Conservation (phyloP, 2,329 filamentous ascomycete species). For the Tolypocladium tropicale region DNA sequence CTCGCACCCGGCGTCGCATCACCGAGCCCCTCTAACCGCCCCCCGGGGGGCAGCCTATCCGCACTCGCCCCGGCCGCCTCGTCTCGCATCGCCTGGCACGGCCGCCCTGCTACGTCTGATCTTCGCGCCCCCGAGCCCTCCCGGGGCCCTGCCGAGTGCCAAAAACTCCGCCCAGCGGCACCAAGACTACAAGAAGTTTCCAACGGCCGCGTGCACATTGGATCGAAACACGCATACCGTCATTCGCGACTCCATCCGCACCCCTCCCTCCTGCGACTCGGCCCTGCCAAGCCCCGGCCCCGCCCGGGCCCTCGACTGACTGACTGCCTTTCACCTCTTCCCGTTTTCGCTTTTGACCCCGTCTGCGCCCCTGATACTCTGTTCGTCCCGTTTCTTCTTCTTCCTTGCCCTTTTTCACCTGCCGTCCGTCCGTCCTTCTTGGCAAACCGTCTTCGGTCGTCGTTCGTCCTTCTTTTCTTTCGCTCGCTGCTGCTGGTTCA, state of each 20-base stretch:
- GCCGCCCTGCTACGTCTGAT: neutral
- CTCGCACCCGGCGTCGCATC: neutral
- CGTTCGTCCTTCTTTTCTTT: constrained; percentile 11
- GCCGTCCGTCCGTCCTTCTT: neutral
- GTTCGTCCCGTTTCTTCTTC: neutral
- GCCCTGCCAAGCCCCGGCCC: neutral
- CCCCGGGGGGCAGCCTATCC: neutral
- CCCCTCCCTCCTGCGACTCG: neutral
- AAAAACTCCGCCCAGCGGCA: too few species aligned
- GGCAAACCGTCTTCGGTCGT: constrained; percentile 3
- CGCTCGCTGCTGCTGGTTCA: constrained; percentile 46
- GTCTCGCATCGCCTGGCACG: neutral
- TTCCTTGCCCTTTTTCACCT: neutral
- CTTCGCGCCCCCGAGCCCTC: neutral
- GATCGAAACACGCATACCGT: neutral
- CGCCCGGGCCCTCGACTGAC: neutral
- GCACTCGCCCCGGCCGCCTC: neutral
- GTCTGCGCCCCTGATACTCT: neutral
- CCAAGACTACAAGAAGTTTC: too few species aligned
- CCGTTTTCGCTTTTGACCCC: neutral
- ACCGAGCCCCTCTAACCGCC: neutral
- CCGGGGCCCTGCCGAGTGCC: neutral
- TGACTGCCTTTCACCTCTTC: neutral
- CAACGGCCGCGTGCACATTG: too few species aligned
- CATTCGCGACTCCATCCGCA: neutral